A percentile compares a stretch with the other conserved stretches of the same genome.
Conservation (phyloP, 192 early-diverging fungal species). For the Dissophora ornata region DNA sequence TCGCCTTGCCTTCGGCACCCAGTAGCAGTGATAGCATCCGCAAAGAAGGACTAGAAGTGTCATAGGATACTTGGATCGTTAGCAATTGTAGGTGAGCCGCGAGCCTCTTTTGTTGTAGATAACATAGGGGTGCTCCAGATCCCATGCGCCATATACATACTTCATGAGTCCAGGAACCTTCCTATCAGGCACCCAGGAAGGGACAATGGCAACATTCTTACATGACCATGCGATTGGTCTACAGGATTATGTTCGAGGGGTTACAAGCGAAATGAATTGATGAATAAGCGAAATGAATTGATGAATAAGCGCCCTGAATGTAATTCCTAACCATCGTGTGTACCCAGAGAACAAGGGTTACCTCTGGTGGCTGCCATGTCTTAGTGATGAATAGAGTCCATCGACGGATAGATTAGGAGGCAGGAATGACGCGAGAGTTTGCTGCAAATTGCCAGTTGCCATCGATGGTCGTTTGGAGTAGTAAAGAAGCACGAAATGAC, state of each 20-base stretch:
- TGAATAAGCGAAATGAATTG: not conserved
- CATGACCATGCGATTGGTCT: constrained; percentile 51
- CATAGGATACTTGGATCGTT: no score
- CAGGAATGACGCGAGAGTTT: constrained; percentile 35
- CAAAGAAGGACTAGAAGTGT: constrained; percentile 30
- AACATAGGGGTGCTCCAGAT: no score
- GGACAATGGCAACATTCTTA: constrained; percentile 45
- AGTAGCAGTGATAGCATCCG: constrained; percentile 35
- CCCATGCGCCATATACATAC: no score
- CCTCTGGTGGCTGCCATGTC: constrained; percentile 46
- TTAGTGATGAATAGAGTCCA: constrained; percentile 36
- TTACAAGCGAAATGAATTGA: not conserved
- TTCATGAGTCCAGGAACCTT: constrained; percentile 49
- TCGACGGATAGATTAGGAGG: constrained; percentile 43
- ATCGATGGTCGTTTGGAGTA: not conserved
- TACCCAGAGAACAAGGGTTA: not conserved
- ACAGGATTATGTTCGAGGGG: constrained; percentile 6
- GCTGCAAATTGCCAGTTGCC: constrained; percentile 15
- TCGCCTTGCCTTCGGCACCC: constrained; percentile 22
- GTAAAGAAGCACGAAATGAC: not conserved
- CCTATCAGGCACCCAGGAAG: constrained; percentile 50
- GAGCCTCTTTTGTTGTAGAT: no score
- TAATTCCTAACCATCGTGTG: no score
- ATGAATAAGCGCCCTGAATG: not conserved
- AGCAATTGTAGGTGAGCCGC: no score